A percentile compares a stretch with the other conserved stretches of the same genome.
Conservation (phyloP, 805 yeast species). For the Yamadazyma sp. region DNA sequence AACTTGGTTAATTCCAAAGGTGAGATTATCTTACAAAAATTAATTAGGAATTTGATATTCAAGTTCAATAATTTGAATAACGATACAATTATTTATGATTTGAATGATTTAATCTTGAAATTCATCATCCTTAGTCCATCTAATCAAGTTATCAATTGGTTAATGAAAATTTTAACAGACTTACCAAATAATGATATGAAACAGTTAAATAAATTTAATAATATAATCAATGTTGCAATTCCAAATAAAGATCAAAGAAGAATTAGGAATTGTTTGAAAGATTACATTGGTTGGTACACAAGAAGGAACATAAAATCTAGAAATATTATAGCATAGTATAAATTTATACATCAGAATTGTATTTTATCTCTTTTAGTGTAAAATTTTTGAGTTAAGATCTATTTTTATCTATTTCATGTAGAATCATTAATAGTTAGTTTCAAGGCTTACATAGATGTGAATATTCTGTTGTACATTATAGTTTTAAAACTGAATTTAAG, state of each 20-base stretch:
- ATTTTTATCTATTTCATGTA: no score
- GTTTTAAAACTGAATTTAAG: no score
- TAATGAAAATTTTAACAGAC: constrained; percentile 49
- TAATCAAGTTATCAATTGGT: constrained; percentile 52
- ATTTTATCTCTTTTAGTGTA: no score
- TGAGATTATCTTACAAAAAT: constrained; percentile 46
- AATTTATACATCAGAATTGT: no score
- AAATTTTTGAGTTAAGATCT: no score
- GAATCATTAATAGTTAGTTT: no score
- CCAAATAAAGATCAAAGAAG: constrained; percentile 69
- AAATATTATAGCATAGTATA: background rate
- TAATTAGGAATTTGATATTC: constrained; percentile 66
- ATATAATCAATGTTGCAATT: constrained; percentile 56
- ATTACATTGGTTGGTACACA: constrained; percentile 79
- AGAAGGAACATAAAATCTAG: constrained; percentile 61
- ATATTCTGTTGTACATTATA: no score
- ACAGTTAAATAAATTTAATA: constrained; percentile 64
- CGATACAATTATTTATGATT: constrained; percentile 64
- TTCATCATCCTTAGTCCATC: constrained; percentile 51
- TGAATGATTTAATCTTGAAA: constrained; percentile 69
- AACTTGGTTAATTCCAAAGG: constrained; percentile 55
- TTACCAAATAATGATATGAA: constrained; percentile 66
- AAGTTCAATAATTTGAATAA: constrained; percentile 50
- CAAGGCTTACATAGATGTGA: no score
- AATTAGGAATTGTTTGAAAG: constrained; percentile 67